Base-by-base conservation (phyloP, 495 filamentous ascomycete species). In the Chaetomium fimeti region DNA sequence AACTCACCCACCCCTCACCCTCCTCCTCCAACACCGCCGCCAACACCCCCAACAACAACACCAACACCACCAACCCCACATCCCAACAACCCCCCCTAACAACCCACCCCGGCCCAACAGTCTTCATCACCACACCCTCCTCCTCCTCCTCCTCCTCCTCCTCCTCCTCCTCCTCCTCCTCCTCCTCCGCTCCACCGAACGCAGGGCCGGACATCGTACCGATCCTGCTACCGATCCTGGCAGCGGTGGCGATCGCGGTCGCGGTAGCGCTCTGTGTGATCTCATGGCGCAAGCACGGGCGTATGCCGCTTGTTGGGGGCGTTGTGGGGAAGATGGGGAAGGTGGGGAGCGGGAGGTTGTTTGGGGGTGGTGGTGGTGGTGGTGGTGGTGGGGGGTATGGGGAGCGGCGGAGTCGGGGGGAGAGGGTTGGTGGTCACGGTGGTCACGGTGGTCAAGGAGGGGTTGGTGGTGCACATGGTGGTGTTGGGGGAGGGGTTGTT, bases 201-300 rank as follows among this genome's bases (percentile, higher is more conserved):
- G 28, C 15, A 12, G 61, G 43, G 11, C 54, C 57, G 5, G 66
- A 64, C 38, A 22, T 57, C 0, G 62, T 64, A 7, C 71, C 64
- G 18, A 68, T 76, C 28, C 69, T 61, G 2, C 54, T 76, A 0
- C 72, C 72, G 2, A 59, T 75, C 8, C 54, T 75, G 18, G 69
- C 54, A 1, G 47, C 57, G 2, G 29, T 68, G 2, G 15, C 70
- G 15, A 42, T 70, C 8, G 32, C 54, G 22, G n/a, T 67, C 4
- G 52, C 45, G 9, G 68, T 60, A 12, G n/a, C 16, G 16, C 12
- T 72, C 22, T 72, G 65, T 27, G 45, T 67, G 58, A 55, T 66
- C 48, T 53, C 42, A 3, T 70, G 63, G 51, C 36, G 69, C 29
- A 43, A 42, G 27, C 48, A 57, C 3, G 72, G 72, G n/a, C 43